Evolutionary conservation across 371 early-diverging fungal genomes (phyloP), one percentile per base, ranked within the genome.

Genomic region (Chytridiales sp.): DNA sequence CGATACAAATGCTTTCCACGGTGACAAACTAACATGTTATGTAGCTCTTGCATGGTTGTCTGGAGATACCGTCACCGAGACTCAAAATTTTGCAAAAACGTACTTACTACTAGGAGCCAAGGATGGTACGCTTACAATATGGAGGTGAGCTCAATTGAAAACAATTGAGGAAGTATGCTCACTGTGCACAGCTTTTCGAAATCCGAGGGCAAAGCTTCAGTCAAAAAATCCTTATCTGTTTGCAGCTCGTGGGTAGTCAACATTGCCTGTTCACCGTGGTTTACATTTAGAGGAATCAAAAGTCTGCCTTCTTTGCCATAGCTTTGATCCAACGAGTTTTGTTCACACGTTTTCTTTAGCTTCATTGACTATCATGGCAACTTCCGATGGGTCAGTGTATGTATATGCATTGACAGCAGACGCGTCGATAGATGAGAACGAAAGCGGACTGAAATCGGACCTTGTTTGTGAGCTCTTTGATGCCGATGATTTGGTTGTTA

Each of bases 251-350:
- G 58, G 58, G 47, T 29, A 1, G 1, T 48, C 5, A 58, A 47
- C 46, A 31, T 46, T 13, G 31, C 47, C 38, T 58, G 58, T 47
- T 58, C 58, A 35, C 58, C 30, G 21, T 58, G 58, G 58, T 11
- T 58, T 19, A 34, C 48, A 3, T 17, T 52, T 21, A 2, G 31
- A 19, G 46, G 3, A 13, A 22, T 27, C 47, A 26, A 58, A 58
- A 36, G 46, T 29, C 9, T n/a, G n/a, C n/a, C n/a, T n/a, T n/a
- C n/a, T n/a, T n/a, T n/a, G n/a, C n/a, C n/a, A n/a, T n/a, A n/a
- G n/a, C n/a, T n/a, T n/a, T n/a, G n/a, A n/a, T n/a, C n/a, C n/a
- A n/a, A n/a, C n/a, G n/a, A n/a, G n/a, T n/a, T n/a, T n/a, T n/a
- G n/a, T n/a, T n/a, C n/a, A n/a, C n/a, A n/a, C n/a, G n/a, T n/a